Evolutionary conservation across 163 green algal species (phyloP), one percentile per base, ranked within the genome.

Genomic region (Scenedesmus sp.): DNA sequence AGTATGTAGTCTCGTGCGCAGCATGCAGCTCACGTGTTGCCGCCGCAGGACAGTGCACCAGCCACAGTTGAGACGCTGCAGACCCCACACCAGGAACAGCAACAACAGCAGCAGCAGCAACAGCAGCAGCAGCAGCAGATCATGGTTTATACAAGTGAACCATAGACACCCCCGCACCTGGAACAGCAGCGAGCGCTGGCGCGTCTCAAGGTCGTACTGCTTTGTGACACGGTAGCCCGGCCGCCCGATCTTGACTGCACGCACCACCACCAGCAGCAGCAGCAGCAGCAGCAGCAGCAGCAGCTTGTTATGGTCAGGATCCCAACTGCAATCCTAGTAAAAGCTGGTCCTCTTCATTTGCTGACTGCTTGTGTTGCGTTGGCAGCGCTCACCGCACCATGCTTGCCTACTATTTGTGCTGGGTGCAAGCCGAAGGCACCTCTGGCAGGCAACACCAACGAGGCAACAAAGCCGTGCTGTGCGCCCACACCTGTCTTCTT

Each of bases 221-320:
- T 99, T 99, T 4, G 98, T 99, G 8, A 99, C 98, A 1, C 97
- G 95, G 94, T 99, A 99, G 1, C 98, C 98, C 0, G 98, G 98
- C 79, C 98, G 94, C 57, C 98, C 98, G 86, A 99, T 99, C 93
- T 99, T 99, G 34, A 99, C 97, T 95, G 94, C 90, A 66, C 81
- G 54, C 81, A 46, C 4, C 20, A 86, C 54, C 83, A 88, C 12
- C 57, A 88, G 23, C 83, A 82, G 67, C 62, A 82, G 26, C 57
- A 56, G 57, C 57, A 23, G 23, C n/a, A n/a, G 55, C 20, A 26
- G 66, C n/a, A 74, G 55, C 23, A 70, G 18, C 67, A 77, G 67
- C 3, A 77, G 16, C 16, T 23, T 20, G 10, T 3, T n/a, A 15
- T 15, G 4, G 34, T 46, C 34, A 46, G 34, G 34, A 46, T 46